Percentiles rank a stretch among this genome's conserved stretches.
Conservation (phyloP, 352 stramenopile species). For the Phytophthora idaei region DNA sequence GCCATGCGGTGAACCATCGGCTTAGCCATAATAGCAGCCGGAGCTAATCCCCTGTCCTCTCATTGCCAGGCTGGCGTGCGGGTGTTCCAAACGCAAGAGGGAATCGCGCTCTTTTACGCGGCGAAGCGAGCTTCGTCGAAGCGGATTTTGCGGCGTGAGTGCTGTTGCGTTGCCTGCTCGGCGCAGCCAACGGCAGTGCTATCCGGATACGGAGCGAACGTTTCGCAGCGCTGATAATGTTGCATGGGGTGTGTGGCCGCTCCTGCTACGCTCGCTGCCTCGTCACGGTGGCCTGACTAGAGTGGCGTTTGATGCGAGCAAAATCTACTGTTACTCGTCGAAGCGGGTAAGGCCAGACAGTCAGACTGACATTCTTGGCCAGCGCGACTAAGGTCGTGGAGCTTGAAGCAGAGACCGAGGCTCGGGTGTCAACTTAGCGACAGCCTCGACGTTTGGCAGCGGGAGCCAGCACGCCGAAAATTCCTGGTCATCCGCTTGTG, state of each 20-base stretch:
- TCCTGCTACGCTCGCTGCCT: conserved; percentile 31
- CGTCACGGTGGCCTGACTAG: conserved; percentile 23
- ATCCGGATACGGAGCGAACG: conserved; percentile 1
- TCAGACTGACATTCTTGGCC: conserved; percentile 3
- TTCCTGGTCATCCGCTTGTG: conserved; percentile 39
- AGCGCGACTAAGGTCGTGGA: conserved; percentile 25
- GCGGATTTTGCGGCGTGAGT: conserved; percentile 28
- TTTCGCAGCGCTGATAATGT: conserved; percentile 5
- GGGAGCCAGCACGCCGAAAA: conserved; percentile 33
- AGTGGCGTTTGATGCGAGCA: conserved; percentile 19
- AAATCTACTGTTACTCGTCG: conserved; percentile 1
- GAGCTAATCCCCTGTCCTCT: conserved; percentile 24
- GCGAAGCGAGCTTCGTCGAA: conserved; percentile 7
- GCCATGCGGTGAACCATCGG: conserved; percentile 6
- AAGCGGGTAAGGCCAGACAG: neutral
- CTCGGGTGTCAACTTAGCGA: conserved; percentile 18
- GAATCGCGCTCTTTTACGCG: conserved; percentile 28
- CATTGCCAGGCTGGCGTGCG: conserved; percentile 23
- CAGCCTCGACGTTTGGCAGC: conserved; percentile 1
- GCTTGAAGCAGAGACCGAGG: conserved; percentile 19
- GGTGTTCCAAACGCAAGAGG: conserved; percentile 24
- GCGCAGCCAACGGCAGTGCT: neutral
- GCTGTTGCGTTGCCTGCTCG: conserved; percentile 13
- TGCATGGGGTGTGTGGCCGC: neutral
- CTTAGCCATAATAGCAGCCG: conserved; percentile 2